Percentiles rank a stretch among this genome's conserved stretches.
phyloP scores from a whole-genome alignment of 345 rosid species.

The Orychophragmus violaceus region DNA sequence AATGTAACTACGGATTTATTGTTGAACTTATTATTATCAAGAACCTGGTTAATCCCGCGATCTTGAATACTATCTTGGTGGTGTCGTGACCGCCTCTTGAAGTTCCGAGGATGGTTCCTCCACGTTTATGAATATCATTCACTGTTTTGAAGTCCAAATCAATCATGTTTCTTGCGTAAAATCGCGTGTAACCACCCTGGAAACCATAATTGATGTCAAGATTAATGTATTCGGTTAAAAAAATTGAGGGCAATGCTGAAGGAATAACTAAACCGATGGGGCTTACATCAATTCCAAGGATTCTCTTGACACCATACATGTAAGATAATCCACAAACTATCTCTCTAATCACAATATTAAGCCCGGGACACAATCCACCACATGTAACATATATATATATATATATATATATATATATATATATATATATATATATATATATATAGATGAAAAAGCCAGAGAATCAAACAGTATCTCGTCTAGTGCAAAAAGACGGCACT shows the following conservation, averaged over 20 bases:
- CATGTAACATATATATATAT: too few species aligned
- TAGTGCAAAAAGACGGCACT: slow-evolving; percentile 69
- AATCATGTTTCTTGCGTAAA: slow-evolving; percentile 62
- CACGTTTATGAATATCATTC: slow-evolving; percentile 70
- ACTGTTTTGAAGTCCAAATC: slow-evolving; percentile 53
- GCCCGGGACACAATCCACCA: too few species aligned
- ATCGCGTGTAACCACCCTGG: slow-evolving; percentile 83
- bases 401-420: too few species aligned
- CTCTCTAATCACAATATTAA: too few species aligned
- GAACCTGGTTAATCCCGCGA: slow-evolving; percentile 81
- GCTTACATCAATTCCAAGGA: too few species aligned
- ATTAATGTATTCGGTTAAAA: background rate
- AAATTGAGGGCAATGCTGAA: background rate
- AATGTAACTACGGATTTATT: too few species aligned
- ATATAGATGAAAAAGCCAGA: slow-evolving; percentile 86
- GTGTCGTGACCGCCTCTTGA: slow-evolving; percentile 80
- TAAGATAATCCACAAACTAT: too few species aligned
- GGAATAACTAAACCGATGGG: background rate
- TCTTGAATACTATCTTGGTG: slow-evolving; percentile 73
- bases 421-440: too few species aligned
- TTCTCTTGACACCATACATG: too few species aligned
- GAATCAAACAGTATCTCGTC: slow-evolving; percentile 85
- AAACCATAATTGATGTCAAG: slow-evolving; percentile 7
- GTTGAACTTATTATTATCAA: too few species aligned
- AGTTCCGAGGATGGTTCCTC: slow-evolving; percentile 78